These are phyloP conservation scores for Colletotrichum nymphaeae DNA, from an alignment of 2,329 filamentous ascomycete species.

Conservation along the genomic window DNA sequence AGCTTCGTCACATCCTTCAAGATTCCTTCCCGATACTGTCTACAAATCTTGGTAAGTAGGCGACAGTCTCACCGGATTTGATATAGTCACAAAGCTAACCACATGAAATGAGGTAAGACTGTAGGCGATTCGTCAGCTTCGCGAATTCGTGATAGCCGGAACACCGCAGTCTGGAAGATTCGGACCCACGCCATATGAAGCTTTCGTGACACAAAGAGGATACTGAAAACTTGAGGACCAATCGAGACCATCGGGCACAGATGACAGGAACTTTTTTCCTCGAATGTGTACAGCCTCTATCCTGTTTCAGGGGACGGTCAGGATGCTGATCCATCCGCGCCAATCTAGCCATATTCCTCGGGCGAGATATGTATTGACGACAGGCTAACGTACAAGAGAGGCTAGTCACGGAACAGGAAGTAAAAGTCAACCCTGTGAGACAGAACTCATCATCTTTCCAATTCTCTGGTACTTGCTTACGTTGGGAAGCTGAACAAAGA, in stretches of 20 bases:
- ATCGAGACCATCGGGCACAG: neutral
- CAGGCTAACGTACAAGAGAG: neutral
- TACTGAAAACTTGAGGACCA: neutral
- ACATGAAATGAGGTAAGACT: neutral
- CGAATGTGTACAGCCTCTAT: neutral
- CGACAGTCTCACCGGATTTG: neutral
- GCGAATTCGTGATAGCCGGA: neutral
- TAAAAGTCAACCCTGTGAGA: neutral
- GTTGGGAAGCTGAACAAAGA: neutral
- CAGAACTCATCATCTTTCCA: too few relatives aligned
- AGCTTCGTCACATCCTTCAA: neutral
- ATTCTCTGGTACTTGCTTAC: neutral
- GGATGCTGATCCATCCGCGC: neutral
- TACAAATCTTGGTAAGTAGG: neutral
- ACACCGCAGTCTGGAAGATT: neutral
- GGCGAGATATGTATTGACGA: neutral
- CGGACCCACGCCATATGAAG: neutral
- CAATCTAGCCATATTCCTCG: neutral
- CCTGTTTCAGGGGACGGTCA: neutral
- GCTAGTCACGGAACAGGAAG: neutral
- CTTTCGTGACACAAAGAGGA: neutral
- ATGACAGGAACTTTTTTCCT: neutral
- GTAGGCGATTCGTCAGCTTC: neutral
- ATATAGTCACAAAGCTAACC: neutral
- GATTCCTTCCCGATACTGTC: neutral